Conservation (phyloP, 352 stramenopile species). For the Globisporangium lucens region DNA sequence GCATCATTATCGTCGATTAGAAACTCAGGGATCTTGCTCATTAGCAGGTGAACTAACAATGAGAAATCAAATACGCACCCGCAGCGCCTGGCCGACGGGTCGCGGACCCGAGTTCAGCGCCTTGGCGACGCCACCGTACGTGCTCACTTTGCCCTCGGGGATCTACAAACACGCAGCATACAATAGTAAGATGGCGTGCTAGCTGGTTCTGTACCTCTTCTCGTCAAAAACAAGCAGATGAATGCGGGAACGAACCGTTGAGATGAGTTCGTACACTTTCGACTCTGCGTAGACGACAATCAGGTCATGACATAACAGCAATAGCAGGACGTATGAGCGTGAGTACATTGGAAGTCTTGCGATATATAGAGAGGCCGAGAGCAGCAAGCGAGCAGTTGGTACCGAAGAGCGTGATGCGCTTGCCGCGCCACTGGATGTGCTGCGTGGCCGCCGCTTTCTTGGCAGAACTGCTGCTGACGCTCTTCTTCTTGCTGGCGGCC, state of each 20-base stretch:
- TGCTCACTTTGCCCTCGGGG: slow-evolving; percentile 72
- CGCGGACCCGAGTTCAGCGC: slow-evolving; percentile 60
- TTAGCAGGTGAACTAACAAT: too few species aligned
- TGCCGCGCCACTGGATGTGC: slow-evolving; percentile 67
- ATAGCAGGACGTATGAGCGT: neutral
- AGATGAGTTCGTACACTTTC: slow-evolving; percentile 79
- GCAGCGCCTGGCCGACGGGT: slow-evolving; percentile 75
- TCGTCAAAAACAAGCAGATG: neutral
- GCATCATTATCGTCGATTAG: neutral
- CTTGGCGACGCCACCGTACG: slow-evolving; percentile 66
- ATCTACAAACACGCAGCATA: slow-evolving; percentile 36
- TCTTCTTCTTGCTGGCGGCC: slow-evolving; percentile 3
- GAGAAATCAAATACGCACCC: slow-evolving; percentile 29
- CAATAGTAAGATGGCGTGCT: neutral
- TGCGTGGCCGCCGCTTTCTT: slow-evolving; percentile 36
- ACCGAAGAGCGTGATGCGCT: slow-evolving; percentile 75
- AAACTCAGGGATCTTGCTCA: neutral
- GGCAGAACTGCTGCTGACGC: neutral
- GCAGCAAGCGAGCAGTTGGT: slow-evolving; percentile 1
- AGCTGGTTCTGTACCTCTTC: neutral
- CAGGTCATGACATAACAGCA: neutral
- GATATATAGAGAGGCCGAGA: neutral
- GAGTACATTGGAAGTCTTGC: neutral
- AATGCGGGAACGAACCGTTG: slow-evolving; percentile 30
- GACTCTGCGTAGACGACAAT: slow-evolving; percentile 38